Base-by-base conservation (phyloP, 108 stramenopile genomes). In the Stephanodiscus minutulus region DNA sequence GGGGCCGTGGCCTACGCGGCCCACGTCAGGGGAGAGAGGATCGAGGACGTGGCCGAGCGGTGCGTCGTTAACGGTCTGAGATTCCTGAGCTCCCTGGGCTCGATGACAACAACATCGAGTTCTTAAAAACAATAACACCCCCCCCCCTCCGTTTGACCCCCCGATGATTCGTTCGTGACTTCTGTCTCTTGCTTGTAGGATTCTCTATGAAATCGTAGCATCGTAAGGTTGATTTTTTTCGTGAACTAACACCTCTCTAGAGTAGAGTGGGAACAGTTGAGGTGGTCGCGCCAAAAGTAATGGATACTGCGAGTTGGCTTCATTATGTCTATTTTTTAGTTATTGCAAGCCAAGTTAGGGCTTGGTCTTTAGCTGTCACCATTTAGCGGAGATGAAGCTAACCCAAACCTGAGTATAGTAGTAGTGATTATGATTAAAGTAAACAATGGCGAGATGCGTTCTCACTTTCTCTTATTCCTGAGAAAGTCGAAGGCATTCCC, bases 1-100 rank as follows among this genome's bases (percentile, higher is more conserved):
- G 88, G 90, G 24, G 88, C 90, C 25, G 59, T 87, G 1, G 83
- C 88, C 5, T 88, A 88, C 61, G 67, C 86, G 36, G 84, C 93
- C 9, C 68, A 69, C 75, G 87, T 82, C 17, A 56, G 77, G 36
- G 79, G 72, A 11, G 72, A 67, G 48, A 20, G 43, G 20, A 28
- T 87, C 13, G 44, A 37, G 35, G 66, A 74, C 24, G 67, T 85
- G 24, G 84, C 82, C 1, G 49, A 81, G 15, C 8, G 39, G 3
- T 76, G 82, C 53, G 58, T 77, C 6, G 27, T 20, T 28, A 88
- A 90, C 66, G 89, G 82, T 52, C 52, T 87, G 62, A 44, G 49
- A 33, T 89, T 76, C 70, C 36, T 89, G 21, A 73, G 57, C 46
- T 72, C 79, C 17, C 59, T 73, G 15, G 60, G 60, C 29, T 72